A percentile compares a stretch with the other conserved stretches of the same genome.
Conservation (phyloP, 345 rosid species). For the Geranium rotundifolium region DNA sequence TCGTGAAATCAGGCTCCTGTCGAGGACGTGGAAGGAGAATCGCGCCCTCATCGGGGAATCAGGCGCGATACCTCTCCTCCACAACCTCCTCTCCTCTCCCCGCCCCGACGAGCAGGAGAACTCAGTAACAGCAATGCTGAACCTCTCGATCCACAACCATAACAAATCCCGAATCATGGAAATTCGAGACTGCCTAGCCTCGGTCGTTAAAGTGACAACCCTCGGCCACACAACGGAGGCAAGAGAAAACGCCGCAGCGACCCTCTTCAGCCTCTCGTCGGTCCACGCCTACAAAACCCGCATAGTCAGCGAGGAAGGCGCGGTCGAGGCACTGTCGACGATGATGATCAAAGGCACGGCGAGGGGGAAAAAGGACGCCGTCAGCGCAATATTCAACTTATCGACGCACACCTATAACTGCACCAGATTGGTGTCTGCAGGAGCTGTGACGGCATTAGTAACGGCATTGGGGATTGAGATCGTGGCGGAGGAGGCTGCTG, state of each 20-base stretch:
- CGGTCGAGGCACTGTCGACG: constrained; percentile 62
- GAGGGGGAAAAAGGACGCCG: constrained; percentile 90
- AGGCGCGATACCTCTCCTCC: constrained; percentile 72
- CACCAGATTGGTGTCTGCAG: constrained; percentile 61
- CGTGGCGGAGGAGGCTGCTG: constrained; percentile 89
- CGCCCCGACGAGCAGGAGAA: constrained; percentile 74
- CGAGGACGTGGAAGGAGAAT: constrained; percentile 86
- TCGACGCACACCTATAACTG: constrained; percentile 80
- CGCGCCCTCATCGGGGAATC: constrained; percentile 78
- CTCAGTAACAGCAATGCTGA: constrained; percentile 83
- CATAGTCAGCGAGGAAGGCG: constrained; percentile 52
- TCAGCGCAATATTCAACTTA: constrained; percentile 76
- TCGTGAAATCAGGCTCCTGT: constrained; percentile 63
- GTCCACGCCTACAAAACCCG: constrained; percentile 88
- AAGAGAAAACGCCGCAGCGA: constrained; percentile 91
- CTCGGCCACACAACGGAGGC: constrained; percentile 70
- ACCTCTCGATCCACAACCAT: constrained; percentile 72
- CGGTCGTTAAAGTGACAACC: constrained; percentile 57
- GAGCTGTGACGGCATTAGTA: constrained; percentile 63
- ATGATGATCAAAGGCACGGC: constrained; percentile 61
- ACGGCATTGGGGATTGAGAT: constrained; percentile 59
- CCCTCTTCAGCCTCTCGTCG: constrained; percentile 78
- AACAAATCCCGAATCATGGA: constrained; percentile 70
- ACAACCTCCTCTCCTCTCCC: constrained; percentile 43
- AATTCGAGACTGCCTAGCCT: constrained; percentile 59